A percentile compares a stretch with the other conserved stretches of the same genome.
Conservation (phyloP, 192 early-diverging fungal species). For the Diversispora eburnea region DNA sequence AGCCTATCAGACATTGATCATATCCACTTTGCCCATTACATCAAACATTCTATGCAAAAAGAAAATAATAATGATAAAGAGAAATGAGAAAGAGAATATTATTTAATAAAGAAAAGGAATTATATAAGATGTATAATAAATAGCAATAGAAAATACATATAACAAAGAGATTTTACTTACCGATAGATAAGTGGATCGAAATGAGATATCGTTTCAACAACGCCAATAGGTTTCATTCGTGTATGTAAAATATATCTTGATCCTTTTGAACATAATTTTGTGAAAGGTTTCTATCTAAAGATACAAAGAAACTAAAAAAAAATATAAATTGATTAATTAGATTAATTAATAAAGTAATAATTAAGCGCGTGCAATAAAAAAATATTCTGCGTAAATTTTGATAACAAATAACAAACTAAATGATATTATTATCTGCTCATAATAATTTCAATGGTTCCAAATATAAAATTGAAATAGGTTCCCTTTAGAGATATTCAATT, state of each 20-base stretch:
- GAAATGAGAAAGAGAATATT: too few relatives aligned
- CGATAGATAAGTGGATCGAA: conserved; percentile 85
- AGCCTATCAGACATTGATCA: conserved; percentile 93
- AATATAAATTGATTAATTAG: background rate
- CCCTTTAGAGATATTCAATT: conserved; percentile 80
- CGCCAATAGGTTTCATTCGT: conserved; percentile 94
- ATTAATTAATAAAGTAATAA: conserved; percentile 26
- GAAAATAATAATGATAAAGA: background rate
- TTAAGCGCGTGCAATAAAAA: too few relatives aligned
- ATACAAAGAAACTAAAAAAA: conserved; percentile 80
- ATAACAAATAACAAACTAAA: conserved; percentile 74
- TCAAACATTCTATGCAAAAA: conserved; percentile 77
- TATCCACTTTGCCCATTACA: conserved; percentile 94
- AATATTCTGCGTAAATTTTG: too few relatives aligned
- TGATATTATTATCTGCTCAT: conserved; percentile 89
- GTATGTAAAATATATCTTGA: conserved; percentile 95
- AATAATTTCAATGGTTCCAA: conserved; percentile 75
- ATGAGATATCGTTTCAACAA: conserved; percentile 89
- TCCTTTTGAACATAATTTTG: conserved; percentile 83
- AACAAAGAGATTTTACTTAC: background rate
- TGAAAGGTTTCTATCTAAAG: conserved; percentile 78
- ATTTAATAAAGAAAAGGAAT: too few relatives aligned
- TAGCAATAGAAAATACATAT: too few relatives aligned
- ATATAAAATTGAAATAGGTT: conserved; percentile 73
- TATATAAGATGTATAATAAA: too few relatives aligned